These are phyloP conservation scores for Tulasnella sp. DNA, from an alignment of 768 basidiomycete genomes.

Conservation along the genomic window DNA sequence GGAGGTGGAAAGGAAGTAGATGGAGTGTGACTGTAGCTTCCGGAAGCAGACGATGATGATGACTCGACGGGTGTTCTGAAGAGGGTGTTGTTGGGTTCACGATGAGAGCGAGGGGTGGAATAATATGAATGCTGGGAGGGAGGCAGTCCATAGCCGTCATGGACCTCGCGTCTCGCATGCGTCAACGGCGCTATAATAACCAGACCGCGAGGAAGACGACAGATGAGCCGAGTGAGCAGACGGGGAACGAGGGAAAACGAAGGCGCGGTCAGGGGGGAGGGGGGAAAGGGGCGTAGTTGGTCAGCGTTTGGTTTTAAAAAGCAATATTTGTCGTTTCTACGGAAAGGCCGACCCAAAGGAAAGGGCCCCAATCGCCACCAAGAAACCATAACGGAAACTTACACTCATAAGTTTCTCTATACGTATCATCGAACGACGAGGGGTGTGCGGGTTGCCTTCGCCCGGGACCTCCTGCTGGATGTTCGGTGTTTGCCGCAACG, in stretches of 20 bases:
- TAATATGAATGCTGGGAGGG: not conserved
- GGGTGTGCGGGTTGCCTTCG: not conserved
- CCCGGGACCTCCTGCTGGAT: not conserved
- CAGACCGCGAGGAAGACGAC: not conserved
- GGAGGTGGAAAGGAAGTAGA: not conserved
- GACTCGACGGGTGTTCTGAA: not conserved
- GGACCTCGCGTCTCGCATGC: not conserved
- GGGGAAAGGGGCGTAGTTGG: not conserved
- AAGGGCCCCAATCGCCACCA: not conserved
- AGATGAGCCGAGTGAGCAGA: not conserved
- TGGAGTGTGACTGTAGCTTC: not conserved
- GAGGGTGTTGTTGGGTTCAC: not conserved
- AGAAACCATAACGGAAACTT: not conserved
- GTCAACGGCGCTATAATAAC: not conserved
- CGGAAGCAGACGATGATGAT: not conserved
- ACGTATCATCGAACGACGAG: not conserved
- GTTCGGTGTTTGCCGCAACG: not conserved
- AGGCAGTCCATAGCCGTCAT: not conserved
- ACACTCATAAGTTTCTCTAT: not conserved
- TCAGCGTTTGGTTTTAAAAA: not conserved
- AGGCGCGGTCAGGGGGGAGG: not conserved
- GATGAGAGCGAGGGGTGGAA: not conserved
- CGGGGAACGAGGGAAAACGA: not conserved
- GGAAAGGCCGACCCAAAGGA: not conserved
- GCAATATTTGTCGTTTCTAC: not conserved